Conservation (phyloP, 164 flowering plant genomes). For the Warburgia ugandensis region DNA sequence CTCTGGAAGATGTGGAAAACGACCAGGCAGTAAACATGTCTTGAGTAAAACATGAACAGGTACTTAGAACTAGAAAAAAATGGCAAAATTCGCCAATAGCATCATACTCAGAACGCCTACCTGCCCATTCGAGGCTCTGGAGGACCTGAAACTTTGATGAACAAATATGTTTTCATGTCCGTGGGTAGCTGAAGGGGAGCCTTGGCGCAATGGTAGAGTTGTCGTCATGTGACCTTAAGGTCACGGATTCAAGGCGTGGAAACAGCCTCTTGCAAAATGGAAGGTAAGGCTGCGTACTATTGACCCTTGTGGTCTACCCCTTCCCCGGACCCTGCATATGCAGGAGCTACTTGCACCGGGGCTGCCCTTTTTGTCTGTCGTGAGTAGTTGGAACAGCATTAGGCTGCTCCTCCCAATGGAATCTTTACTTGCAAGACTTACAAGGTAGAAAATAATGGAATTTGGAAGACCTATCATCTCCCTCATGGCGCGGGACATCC, state of each 20-base stretch:
- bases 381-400: constrained; percentile 12
- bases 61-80: neutral
- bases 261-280: no score
- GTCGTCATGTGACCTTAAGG: no score
- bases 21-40: neutral
- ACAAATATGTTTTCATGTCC: constrained; percentile 12
- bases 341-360: no score
- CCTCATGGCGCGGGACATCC: constrained; percentile 14
- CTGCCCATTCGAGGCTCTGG: neutral
- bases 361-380: no score
- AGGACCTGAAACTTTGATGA: neutral
- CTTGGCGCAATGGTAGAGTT: no score
- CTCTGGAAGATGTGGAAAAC: constrained; percentile 13
- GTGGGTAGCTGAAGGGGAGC: no score
- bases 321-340: no score
- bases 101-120: no score
- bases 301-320: no score
- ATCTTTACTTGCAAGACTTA: constrained; percentile 28
- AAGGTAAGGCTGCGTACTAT: no score
- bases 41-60: neutral
- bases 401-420: constrained; percentile 1
- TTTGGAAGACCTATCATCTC: constrained; percentile 25
- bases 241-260: no score
- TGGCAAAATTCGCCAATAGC: no score
- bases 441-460: constrained; percentile 57